Conservation (phyloP, 129 eudicot genomes). For the Dittrichia graveolens region DNA sequence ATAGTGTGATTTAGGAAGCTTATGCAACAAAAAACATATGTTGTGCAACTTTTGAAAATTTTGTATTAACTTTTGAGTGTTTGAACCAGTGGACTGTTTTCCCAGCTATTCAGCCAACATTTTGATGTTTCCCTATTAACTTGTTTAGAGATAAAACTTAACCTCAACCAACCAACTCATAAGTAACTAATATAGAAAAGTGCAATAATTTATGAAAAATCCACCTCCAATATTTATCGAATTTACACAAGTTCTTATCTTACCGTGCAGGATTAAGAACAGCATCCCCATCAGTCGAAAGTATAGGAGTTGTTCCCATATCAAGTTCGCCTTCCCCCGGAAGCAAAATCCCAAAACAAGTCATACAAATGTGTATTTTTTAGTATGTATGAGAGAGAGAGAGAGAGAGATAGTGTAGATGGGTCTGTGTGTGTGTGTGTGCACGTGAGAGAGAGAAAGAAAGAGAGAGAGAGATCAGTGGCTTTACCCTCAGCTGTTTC, state of each 20-base stretch:
- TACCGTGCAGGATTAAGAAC: conserved; percentile 54
- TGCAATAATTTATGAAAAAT: no score
- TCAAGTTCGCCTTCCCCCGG: conserved; percentile 38
- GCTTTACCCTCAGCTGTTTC: conserved; percentile 37
- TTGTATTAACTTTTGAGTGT: neutral
- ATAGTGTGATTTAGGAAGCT: no score
- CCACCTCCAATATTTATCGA: neutral
- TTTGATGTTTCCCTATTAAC: neutral
- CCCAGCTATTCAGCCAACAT: neutral
- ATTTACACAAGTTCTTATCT: neutral
- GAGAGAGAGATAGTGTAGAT: conserved; percentile 12
- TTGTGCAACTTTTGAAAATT: no score
- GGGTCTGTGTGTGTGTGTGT: neutral
- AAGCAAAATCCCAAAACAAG: conserved; percentile 18
- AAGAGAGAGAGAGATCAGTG: conserved; percentile 5
- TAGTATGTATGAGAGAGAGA: neutral
- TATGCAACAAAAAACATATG: no score
- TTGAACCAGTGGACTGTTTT: neutral
- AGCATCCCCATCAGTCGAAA: conserved; percentile 47
- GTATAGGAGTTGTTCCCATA: conserved; percentile 41
- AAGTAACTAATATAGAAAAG: neutral
- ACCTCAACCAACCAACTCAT: neutral
- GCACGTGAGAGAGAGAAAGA: neutral
- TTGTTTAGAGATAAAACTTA: neutral
- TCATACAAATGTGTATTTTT: neutral